phyloP scores from a whole-genome alignment of 352 stramenopile genomes.

The Thraustotheca clavata region DNA sequence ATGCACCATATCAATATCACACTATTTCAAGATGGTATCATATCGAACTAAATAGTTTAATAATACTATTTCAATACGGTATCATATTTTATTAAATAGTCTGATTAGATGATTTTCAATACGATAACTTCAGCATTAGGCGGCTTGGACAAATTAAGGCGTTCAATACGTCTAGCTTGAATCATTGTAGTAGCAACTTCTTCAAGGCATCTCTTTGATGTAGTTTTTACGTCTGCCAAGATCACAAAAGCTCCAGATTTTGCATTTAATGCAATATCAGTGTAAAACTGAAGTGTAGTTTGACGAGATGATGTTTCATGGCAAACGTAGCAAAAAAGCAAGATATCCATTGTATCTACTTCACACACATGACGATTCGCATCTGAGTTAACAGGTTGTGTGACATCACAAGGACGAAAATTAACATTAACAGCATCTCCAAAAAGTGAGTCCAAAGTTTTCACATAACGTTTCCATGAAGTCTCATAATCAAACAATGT shows the following conservation, averaged over 20 bases:
- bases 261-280: neutral
- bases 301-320: slow-evolving; percentile 19
- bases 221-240: slow-evolving; percentile 20
- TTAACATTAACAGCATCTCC: slow-evolving; percentile 5
- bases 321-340: slow-evolving; percentile 21
- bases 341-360: slow-evolving; percentile 7
- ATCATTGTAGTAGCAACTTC: slow-evolving; percentile 7
- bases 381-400: slow-evolving; percentile 1
- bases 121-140: slow-evolving; percentile 17
- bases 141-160: slow-evolving; percentile 4
- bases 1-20: slow-evolving; percentile 23
- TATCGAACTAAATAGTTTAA: neutral
- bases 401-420: slow-evolving; percentile 18
- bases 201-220: slow-evolving; percentile 15
- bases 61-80: neutral
- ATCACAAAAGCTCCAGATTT: slow-evolving; percentile 10
- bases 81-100: neutral
- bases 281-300: slow-evolving; percentile 14
- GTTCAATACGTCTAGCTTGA: neutral
- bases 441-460: slow-evolving; percentile 16
- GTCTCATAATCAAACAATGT: slow-evolving; percentile 20
- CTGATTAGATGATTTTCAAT: neutral
- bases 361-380: slow-evolving; percentile 13
- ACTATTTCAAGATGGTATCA: neutral
- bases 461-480: slow-evolving; percentile 18